Evolutionary conservation across 495 filamentous ascomycete genomes (phyloP), one percentile per base, ranked within the genome.

Genomic region (Penicillium robsamsonii): DNA sequence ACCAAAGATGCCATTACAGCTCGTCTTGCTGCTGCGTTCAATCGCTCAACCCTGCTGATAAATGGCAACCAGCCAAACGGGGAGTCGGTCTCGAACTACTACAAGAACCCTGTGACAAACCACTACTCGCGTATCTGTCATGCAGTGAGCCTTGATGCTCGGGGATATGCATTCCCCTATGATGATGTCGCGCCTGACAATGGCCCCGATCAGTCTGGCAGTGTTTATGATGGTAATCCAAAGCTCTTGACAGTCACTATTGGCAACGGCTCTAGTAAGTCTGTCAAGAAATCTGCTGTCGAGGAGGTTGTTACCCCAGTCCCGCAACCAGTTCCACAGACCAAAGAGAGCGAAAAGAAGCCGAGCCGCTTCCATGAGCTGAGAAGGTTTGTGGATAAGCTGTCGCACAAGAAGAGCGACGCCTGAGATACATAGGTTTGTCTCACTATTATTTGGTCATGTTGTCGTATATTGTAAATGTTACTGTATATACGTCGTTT

Each of bases 151-250:
- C 57, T 82, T 7, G 86, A 87, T 69, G 75, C 79, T 3, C 70
- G 78, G 13, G 88, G 88, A 2, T 92, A 91, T 72, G 85, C 87
- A 2, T 91, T 91, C 62, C 87, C 88, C 0, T 92, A 90, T 63
- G 88, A 92, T 64, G 88, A 92, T 68, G 88, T 91, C 4, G 77
- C 78, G 20, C 79, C 85, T 1, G 69, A 70, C 17, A 79, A 77
- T 49, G 81, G 76, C 0, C 58, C 66, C 13, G 85, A 90, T 69
- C 84, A 86, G 58, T 81, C 80, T 30, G 88, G 88, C 3, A 80
- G 78, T 46, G 80, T 90, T n/a, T 79, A 65, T 52, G 83, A 83
- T 64, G 64, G 66, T 4, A 79, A 69, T 46, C 88, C 87, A 3
- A 53, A 66, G 53, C 58, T 84, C 40, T 78, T 88, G 53, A 83